Base-by-base conservation (phyloP, 2,329 filamentous ascomycete genomes). In the Colletotrichum sojae region DNA sequence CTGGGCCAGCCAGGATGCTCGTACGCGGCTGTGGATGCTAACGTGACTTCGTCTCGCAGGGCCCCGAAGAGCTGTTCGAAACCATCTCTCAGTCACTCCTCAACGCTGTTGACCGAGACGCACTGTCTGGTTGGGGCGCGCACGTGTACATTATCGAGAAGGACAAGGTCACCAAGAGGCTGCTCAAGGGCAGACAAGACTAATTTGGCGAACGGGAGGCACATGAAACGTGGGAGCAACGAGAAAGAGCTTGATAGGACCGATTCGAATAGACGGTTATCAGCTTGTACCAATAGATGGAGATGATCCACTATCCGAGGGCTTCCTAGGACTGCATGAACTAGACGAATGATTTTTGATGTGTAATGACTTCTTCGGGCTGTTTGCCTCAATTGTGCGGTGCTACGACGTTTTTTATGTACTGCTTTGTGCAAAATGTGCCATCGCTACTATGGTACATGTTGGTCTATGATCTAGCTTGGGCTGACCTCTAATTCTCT, bases 61-160 rank as follows among this genome's bases (percentile, higher is more conserved):
- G 86, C 72, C 94, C 96, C 65, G 95, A 99, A 74, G 95, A 97
- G 76, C 91, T 99, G 59, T 99, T 99, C 84, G 96, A 99, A 86
- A 99, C 96, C 72, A 94, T 98, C 80, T 98, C 96, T 55, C 96
- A 99, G 84, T 91, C 95, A 60, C 88, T 99, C 70, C 88, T 99
- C 75, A 98, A 97, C 83, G 96, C 96, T 69, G 94, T 98, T 67
- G 96, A 99, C 83, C 90, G 96, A 84, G 96, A 99, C 83, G 96
- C 96, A 61, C 87, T 99, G 72, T 98, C 95, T 45, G 96, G 96
- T 73, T 98, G 96, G 96, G 96, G 96, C 80, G 96, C 96, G 46
- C 94, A 99, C 79, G 96, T 99, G 75, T 99, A 98, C 85, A 97
- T 99, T 79, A 97, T 99, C 82, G 96, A 98, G 88, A 99, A 99